Conservation (phyloP, 345 rosid genomes). For the Punica granatum region DNA sequence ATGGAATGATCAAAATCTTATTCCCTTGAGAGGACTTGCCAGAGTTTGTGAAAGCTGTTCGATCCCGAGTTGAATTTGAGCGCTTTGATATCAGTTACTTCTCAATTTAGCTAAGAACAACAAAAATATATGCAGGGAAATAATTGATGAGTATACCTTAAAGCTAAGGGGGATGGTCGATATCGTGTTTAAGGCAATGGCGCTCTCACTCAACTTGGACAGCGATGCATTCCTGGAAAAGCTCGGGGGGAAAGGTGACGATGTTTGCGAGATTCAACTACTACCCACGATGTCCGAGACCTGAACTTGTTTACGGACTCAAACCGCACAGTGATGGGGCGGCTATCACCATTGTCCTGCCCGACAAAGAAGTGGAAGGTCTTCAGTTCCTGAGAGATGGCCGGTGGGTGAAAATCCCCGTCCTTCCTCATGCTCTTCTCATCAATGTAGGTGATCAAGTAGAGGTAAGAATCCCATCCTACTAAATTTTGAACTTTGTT, state of each 20-base stretch:
- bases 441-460: conserved; percentile 31
- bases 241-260: conserved; percentile 19
- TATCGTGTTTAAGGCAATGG: conserved; percentile 15
- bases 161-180: not conserved
- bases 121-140: conserved; percentile 12
- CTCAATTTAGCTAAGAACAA: conserved; percentile 14
- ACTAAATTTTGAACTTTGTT: not conserved
- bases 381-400: conserved; percentile 22
- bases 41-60: too few species aligned
- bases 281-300: conserved; percentile 34
- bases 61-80: not conserved
- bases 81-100: not conserved
- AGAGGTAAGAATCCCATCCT: conserved; percentile 13
- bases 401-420: conserved; percentile 28
- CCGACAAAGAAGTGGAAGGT: conserved; percentile 32
- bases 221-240: conserved; percentile 14
- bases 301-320: conserved; percentile 27
- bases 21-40: not conserved
- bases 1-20: not conserved
- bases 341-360: conserved; percentile 27
- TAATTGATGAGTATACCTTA: conserved; percentile 11
- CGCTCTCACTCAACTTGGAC: conserved; percentile 21
- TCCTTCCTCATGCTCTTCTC: conserved; percentile 23
- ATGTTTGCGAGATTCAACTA: conserved; percentile 31
- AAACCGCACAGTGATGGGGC: conserved; percentile 37